phyloP scores from a whole-genome alignment of 441 rosid genomes.

The Pelargonium fulgidum region DNA sequence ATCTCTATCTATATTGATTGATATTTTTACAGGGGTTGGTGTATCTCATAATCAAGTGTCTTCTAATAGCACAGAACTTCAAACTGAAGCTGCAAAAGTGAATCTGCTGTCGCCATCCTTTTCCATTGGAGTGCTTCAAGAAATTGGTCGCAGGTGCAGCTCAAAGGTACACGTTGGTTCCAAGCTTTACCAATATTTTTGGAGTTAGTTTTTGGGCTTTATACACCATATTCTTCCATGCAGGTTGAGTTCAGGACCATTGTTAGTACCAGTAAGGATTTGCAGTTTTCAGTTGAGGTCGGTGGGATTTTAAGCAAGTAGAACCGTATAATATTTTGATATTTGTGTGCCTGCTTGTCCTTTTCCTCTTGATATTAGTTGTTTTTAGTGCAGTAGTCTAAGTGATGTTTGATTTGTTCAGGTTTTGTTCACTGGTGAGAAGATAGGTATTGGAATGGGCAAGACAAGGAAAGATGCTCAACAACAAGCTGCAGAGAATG shows the following conservation, averaged over 20 bases:
- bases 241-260: conserved; percentile 88
- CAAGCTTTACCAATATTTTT: background rate
- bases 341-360: background rate
- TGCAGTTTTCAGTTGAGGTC: conserved; percentile 95
- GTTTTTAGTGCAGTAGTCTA: conserved; percentile 5
- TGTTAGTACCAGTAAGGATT: conserved; percentile 81
- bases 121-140: conserved; percentile 73
- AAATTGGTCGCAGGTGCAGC: conserved; percentile 90
- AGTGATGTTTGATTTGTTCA: conserved; percentile 22
- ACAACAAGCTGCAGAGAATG: conserved; percentile 97
- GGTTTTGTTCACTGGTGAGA: conserved; percentile 91
- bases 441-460: conserved; percentile 96
- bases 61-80: conserved; percentile 47
- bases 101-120: conserved; percentile 56
- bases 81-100: conserved; percentile 53
- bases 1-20: conserved; percentile 9
- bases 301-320: conserved; percentile 19
- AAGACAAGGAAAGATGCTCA: conserved; percentile 96
- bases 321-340: background rate
- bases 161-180: conserved; percentile 47
- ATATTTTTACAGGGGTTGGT: conserved; percentile 49
- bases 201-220: background rate
- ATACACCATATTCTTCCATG: conserved; percentile 18
- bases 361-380: background rate
- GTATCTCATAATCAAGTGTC: conserved; percentile 42